phyloP scores from a whole-genome alignment of 805 yeast species.

The Groenewaldozyma tartarivorans region DNA sequence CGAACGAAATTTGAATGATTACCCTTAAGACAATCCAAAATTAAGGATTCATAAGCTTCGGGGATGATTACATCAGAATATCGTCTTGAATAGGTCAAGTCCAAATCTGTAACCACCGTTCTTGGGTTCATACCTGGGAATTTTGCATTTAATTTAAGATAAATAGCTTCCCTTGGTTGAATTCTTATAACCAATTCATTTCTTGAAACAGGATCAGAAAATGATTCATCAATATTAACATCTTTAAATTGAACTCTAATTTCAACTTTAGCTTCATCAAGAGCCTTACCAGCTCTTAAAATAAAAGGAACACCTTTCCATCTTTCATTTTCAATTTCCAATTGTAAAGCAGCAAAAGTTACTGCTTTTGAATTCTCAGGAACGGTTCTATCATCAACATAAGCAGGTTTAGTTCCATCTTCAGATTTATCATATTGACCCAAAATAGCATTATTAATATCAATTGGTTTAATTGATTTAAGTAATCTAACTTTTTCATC shows the following conservation, averaged over 20 bases:
- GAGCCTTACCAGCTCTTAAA: constrained; percentile 95
- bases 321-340: constrained; percentile 80
- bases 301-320: constrained; percentile 98
- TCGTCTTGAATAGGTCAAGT: constrained; percentile 72
- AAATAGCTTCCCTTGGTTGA: constrained; percentile 92
- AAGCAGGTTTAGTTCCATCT: constrained; percentile 86
- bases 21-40: constrained; percentile 81
- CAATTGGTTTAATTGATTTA: constrained; percentile 66
- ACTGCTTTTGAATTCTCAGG: constrained; percentile 73
- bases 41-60: constrained; percentile 93
- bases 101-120: constrained; percentile 81
- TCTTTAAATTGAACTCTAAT: constrained; percentile 86
- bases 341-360: constrained; percentile 79
- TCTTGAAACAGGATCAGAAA: constrained; percentile 71
- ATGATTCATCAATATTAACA: constrained; percentile 55
- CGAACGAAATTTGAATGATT: constrained; percentile 97
- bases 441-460: constrained; percentile 54
- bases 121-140: constrained; percentile 83
- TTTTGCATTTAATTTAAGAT: constrained; percentile 86
- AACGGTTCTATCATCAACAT: constrained; percentile 88
- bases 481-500: constrained; percentile 94
- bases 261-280: constrained; percentile 90
- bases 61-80: constrained; percentile 90
- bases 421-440: constrained; percentile 83
- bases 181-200: constrained; percentile 90